These are phyloP conservation scores for Neurospora sp. DNA, from an alignment of 2,329 filamentous ascomycete genomes.

Conservation along the genomic window DNA sequence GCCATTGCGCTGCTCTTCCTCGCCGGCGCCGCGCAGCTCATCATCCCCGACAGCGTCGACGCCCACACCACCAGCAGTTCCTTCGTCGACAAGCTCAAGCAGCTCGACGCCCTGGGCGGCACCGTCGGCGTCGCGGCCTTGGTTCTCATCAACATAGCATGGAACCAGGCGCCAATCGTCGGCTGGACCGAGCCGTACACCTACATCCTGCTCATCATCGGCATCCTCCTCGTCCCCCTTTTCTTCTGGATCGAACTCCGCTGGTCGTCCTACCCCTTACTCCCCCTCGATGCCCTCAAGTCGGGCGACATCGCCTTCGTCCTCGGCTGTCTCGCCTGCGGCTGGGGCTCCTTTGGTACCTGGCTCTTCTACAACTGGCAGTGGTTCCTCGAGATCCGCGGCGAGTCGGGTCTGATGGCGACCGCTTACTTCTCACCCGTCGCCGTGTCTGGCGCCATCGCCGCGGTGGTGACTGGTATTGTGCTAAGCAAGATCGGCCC, in stretches of 20 bases:
- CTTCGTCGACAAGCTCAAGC: slow-evolving; percentile 8
- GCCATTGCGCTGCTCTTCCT: slow-evolving; percentile 16
- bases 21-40: slow-evolving; percentile 14
- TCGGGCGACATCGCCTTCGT: slow-evolving; percentile 42
- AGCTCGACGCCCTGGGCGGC: slow-evolving; percentile 20
- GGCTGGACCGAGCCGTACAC: slow-evolving; percentile 43
- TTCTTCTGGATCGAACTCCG: slow-evolving; percentile 44
- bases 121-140: slow-evolving; percentile 36
- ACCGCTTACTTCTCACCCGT: slow-evolving; percentile 23
- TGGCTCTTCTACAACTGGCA: slow-evolving; percentile 43
- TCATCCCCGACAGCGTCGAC: slow-evolving; percentile 5
- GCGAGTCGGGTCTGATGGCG: slow-evolving; percentile 18
- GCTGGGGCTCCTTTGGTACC: slow-evolving; percentile 46
- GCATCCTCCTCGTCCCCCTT: slow-evolving; percentile 33
- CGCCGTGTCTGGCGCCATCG: slow-evolving; percentile 19
- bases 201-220: slow-evolving; percentile 41
- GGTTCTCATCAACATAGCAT: slow-evolving; percentile 48
- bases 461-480: slow-evolving; percentile 24
- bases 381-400: slow-evolving; percentile 35
- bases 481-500: slow-evolving; percentile 24
- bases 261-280: slow-evolving; percentile 38
- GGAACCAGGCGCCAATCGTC: slow-evolving; percentile 47
- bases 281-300: slow-evolving; percentile 44
- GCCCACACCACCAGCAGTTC: not conserved
- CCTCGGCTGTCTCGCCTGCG: slow-evolving; percentile 41